Conservation (phyloP, 1,139 yeast species). For the Eremothecium gossypii region DNA sequence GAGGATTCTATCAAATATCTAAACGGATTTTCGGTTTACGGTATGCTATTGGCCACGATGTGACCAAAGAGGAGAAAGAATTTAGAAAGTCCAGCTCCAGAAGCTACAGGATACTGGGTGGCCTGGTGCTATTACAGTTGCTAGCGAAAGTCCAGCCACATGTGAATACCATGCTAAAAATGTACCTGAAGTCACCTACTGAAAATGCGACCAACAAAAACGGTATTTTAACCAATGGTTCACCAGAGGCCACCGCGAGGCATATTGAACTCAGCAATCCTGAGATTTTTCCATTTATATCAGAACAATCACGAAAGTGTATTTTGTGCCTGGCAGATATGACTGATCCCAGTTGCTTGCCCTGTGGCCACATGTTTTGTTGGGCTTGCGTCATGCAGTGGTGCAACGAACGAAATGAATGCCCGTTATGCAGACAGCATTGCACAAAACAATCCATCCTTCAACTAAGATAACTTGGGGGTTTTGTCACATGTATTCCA, state of each 20-base stretch:
- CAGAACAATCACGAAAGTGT: conserved; percentile 63
- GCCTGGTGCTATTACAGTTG: conserved; percentile 54
- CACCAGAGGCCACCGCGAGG: not conserved
- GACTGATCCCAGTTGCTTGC: conserved; percentile 76
- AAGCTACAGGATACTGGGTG: conserved; percentile 70
- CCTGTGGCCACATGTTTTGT: conserved; percentile 90
- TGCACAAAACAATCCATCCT: conserved; percentile 68
- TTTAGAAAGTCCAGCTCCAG: conserved; percentile 19
- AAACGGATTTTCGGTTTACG: conserved; percentile 73
- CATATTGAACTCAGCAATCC: conserved; percentile 50
- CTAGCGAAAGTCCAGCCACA: conserved; percentile 34
- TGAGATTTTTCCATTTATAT: conserved; percentile 53
- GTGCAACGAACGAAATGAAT: conserved; percentile 81
- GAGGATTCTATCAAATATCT: conserved; percentile 67
- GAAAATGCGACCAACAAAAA: conserved; percentile 5
- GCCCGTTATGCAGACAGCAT: conserved; percentile 81
- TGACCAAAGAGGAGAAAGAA: conserved; percentile 36
- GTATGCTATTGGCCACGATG: conserved; percentile 62
- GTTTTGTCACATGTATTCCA: not conserved
- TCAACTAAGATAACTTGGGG: conserved; percentile 37
- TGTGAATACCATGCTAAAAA: not conserved
- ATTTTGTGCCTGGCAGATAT: conserved; percentile 74
- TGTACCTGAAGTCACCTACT: conserved; percentile 1
- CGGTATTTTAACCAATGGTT: conserved; percentile 2
- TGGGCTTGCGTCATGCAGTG: conserved; percentile 89